Conservation (phyloP, 2,329 filamentous ascomycete genomes). For the Albifimbria verrucaria region DNA sequence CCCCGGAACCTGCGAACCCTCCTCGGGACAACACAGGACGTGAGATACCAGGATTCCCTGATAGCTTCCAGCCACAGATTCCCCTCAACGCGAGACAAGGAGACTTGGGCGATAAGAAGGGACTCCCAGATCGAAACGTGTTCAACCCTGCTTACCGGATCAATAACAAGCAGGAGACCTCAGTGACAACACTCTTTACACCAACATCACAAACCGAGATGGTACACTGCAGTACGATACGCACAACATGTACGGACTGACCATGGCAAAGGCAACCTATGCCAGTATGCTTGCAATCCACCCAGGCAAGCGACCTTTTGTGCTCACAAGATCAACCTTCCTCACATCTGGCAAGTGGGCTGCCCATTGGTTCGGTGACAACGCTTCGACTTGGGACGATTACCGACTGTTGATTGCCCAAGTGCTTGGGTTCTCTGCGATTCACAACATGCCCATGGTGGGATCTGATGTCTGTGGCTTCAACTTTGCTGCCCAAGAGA, state of each 20-base stretch:
- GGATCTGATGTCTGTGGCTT: slow-evolving; percentile 75
- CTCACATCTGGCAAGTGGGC: not conserved
- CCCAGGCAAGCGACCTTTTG: slow-evolving; percentile 59
- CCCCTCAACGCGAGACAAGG: not conserved
- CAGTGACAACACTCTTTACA: slow-evolving; percentile 60
- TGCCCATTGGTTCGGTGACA: slow-evolving; percentile 53
- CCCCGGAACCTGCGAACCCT: slow-evolving; percentile 5
- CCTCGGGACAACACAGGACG: slow-evolving; percentile 3
- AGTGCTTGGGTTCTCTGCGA: slow-evolving; percentile 31
- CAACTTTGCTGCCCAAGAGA: slow-evolving; percentile 55
- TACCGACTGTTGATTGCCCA: slow-evolving; percentile 37
- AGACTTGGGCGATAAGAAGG: slow-evolving; percentile 9
- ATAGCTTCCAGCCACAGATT: slow-evolving; percentile 7
- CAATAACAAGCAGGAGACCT: slow-evolving; percentile 33
- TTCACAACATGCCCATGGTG: slow-evolving; percentile 65
- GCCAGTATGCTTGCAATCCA: slow-evolving; percentile 62
- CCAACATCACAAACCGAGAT: slow-evolving; percentile 65
- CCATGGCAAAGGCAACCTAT: slow-evolving; percentile 66
- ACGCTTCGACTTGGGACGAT: slow-evolving; percentile 51
- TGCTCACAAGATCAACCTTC: slow-evolving; percentile 73
- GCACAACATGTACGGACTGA: slow-evolving; percentile 71
- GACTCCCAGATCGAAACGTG: slow-evolving; percentile 12
- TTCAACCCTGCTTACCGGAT: slow-evolving; percentile 11
- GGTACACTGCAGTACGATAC: slow-evolving; percentile 65
- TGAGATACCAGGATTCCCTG: not conserved